These are phyloP conservation scores for Digitaria exilis DNA, from an alignment of 202 grass and related monocot genomes.

Conservation along the genomic window DNA sequence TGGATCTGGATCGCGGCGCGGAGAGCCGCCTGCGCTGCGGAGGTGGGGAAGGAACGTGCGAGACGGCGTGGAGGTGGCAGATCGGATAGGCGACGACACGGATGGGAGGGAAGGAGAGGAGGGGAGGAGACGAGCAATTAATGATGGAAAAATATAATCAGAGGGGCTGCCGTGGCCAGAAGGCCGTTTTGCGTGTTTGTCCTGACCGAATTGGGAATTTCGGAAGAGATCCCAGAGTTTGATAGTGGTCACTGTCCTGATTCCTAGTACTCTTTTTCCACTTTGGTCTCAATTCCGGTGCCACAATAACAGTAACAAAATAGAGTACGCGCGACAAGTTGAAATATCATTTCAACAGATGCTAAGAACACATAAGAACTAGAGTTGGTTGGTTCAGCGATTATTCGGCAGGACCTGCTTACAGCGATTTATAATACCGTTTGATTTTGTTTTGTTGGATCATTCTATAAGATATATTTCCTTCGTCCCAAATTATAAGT, in stretches of 20 bases:
- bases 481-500: no score
- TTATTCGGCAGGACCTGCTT: no score
- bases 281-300: no score
- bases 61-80: conserved; percentile 37
- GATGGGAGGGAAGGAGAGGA: conserved; percentile 31
- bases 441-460: no score
- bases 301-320: no score
- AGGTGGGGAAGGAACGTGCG: conserved; percentile 22
- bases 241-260: neutral
- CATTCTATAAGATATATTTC: no score
- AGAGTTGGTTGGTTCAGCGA: no score
- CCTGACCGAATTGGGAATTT: neutral
- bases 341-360: no score
- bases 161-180: neutral
- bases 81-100: conserved; percentile 37
- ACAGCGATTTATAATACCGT: no score
- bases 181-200: conserved; percentile 24
- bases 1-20: conserved; percentile 39
- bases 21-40: neutral
- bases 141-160: neutral
- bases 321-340: no score
- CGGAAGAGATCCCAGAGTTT: neutral
- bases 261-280: neutral
- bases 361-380: no score
- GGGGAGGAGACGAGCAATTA: conserved; percentile 30